phyloP scores from a whole-genome alignment of 2,329 filamentous ascomycete species.

The Pseudocercospora crystallina region DNA sequence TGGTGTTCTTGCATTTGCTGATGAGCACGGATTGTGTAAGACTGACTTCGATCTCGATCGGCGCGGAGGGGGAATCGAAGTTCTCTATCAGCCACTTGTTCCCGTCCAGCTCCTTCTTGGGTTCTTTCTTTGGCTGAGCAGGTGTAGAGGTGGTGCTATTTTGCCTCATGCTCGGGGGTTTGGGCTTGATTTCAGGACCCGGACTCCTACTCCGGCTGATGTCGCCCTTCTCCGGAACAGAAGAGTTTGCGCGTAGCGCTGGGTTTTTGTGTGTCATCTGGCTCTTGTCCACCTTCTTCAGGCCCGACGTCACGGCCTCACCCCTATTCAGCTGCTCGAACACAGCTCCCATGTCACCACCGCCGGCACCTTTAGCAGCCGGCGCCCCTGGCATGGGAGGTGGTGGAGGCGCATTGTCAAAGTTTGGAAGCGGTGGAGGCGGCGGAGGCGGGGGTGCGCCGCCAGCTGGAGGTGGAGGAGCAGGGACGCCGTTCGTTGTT shows the following conservation, averaged over 20 bases:
- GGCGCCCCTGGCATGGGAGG: conserved; percentile 47
- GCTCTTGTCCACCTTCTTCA: conserved; percentile 91
- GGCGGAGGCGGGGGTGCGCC: conserved; percentile 66
- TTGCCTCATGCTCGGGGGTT: conserved; percentile 50
- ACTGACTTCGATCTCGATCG: conserved; percentile 77
- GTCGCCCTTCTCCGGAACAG: conserved; percentile 62
- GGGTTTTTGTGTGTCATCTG: conserved; percentile 99
- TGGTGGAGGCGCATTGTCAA: conserved; percentile 56
- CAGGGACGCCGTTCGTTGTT: conserved; percentile 40
- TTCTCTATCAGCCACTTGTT: conserved; percentile 98
- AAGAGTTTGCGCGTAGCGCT: conserved; percentile 70
- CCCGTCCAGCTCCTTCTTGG: conserved; percentile 52
- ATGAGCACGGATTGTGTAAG: conserved; percentile 90
- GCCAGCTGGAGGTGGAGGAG: conserved; percentile 54
- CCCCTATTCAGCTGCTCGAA: conserved; percentile 92
- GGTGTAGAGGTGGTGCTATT: conserved; percentile 35
- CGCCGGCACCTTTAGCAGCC: conserved; percentile 54
- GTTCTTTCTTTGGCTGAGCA: conserved; percentile 25
- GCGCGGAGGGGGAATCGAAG: conserved; percentile 71
- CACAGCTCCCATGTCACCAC: conserved; percentile 74
- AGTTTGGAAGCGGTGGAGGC: conserved; percentile 57
- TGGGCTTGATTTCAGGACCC: conserved; percentile 70
- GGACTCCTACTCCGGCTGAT: conserved; percentile 72
- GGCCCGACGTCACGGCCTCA: conserved; percentile 77
- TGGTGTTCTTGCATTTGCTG: conserved; percentile 85